Conservation (phyloP, 2,329 filamentous ascomycete species). For the Xylariomycetidae sp. region DNA sequence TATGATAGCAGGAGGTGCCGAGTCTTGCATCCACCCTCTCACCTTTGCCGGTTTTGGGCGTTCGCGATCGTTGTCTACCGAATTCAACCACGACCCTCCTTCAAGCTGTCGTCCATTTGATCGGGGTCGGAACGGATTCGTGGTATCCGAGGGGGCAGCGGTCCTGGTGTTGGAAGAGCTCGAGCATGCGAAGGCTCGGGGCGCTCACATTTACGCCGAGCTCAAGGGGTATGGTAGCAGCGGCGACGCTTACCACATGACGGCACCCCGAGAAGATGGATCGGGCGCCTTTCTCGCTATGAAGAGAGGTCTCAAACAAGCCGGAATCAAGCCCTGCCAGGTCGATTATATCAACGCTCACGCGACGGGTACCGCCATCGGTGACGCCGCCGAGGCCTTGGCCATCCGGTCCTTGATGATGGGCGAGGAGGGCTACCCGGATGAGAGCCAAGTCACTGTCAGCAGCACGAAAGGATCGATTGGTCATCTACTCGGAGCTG, state of each 20-base stretch:
- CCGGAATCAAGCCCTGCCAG: conserved; percentile 59
- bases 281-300: conserved; percentile 79
- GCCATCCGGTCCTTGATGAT: conserved; percentile 77
- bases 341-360: conserved; percentile 96
- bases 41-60: conserved; percentile 88
- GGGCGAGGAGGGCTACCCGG: conserved; percentile 61
- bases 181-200: conserved; percentile 76
- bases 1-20: conserved; percentile 93
- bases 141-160: conserved; percentile 88
- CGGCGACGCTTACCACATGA: conserved; percentile 90
- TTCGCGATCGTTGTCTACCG: conserved; percentile 78
- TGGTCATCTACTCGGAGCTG: conserved; percentile 86
- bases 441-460: conserved; percentile 65
- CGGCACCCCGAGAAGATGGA: conserved; percentile 79
- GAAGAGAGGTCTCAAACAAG: conserved; percentile 73
- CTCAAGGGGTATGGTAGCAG: conserved; percentile 85
- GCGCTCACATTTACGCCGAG: conserved; percentile 83
- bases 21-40: conserved; percentile 93
- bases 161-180: conserved; percentile 86
- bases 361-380: conserved; percentile 80
- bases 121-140: conserved; percentile 72
- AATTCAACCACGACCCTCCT: conserved; percentile 67
- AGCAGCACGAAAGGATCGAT: conserved; percentile 93
- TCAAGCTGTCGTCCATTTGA: conserved; percentile 86
- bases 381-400: conserved; percentile 80